Percentiles rank a stretch among this genome's conserved stretches.
These are phyloP conservation scores for Gonapodya prolifera DNA, from an alignment of 192 early-diverging fungal genomes.

Conservation along the genomic window DNA sequence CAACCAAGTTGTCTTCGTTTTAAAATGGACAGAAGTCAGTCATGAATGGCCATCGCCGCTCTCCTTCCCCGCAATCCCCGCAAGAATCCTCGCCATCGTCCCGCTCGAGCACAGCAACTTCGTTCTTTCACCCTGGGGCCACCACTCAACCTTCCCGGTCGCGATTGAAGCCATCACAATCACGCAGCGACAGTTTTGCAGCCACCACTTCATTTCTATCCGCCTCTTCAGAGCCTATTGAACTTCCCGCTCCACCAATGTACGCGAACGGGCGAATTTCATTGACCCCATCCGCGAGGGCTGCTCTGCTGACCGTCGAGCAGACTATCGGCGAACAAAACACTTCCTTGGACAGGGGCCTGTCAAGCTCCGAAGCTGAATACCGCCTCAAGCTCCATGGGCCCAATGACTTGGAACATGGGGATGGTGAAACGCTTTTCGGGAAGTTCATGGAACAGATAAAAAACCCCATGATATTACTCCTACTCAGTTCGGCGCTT, in stretches of 20 bases:
- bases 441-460: slow-evolving; percentile 76
- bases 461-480: slow-evolving; percentile 70
- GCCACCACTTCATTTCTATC: not conserved
- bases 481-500: slow-evolving; percentile 58
- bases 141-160: not conserved
- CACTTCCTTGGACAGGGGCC: slow-evolving; percentile 16
- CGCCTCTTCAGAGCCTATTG: not conserved
- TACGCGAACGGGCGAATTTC: not conserved
- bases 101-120: not conserved
- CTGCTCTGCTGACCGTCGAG: slow-evolving; percentile 5
- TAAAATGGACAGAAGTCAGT: not conserved
- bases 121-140: not conserved
- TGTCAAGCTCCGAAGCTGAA: slow-evolving; percentile 23
- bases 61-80: not conserved
- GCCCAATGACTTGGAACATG: slow-evolving; percentile 50
- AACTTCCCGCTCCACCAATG: not conserved
- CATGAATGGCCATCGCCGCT: not conserved
- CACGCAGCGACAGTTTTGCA: not conserved
- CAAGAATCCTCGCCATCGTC: not conserved
- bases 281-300: not conserved
- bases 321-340: slow-evolving; percentile 5
- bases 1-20: not conserved
- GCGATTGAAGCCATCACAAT: not conserved
- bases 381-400: slow-evolving; percentile 34
- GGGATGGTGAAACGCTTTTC: slow-evolving; percentile 49